Evolutionary conservation across 441 rosid species (phyloP), one percentile per base, ranked within the genome.

Genomic region (Populus trichocarpa): DNA sequence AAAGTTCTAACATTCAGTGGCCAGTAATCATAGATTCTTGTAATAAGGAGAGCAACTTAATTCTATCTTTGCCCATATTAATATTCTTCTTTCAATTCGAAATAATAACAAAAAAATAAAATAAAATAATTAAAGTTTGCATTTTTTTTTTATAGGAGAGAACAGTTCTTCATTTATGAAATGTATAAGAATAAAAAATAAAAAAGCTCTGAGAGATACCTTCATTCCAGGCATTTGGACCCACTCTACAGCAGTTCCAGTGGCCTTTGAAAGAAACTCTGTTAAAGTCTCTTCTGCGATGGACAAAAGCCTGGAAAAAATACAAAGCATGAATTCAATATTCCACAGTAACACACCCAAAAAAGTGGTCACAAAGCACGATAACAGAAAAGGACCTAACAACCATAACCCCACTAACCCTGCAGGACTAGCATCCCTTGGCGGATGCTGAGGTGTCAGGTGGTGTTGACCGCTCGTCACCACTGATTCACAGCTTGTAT

Each of bases 171-270:
- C 69, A 68, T 71, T 16, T 63, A 25, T 9, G 40, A 71, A 76
- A 75, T 35, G 16, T 66, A 25, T 36, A 7, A 26, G 66, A 35
- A 53, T n/a, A 59, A 36, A 18, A 59, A 38, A 22, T 25, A 57
- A 72, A 79, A 74, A 65, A 71, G 63, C 35, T 69, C 38, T 22
- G 32, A 75, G 72, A 59, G 69, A 81, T 89, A 93, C 99, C 99
- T 97, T 97, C 99, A 95, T 97, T 93, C 99, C 98, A 92, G 99
- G 99, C 98, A 95, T 97, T 90, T 97, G 99, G 84, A 97, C 96
- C 99, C 99, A 95, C 98, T 97, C 99, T 70, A 97, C 97, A 86
- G 99, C 99, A 84, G 98, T 97, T 92, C 99, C 99, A 90, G 98
- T 97, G 83, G 99, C 99, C 99, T 97, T 97, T 82, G 98, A 96